These are phyloP conservation scores for Scenedesmus sp. DNA, from an alignment of 163 green algal genomes.

Conservation along the genomic window DNA sequence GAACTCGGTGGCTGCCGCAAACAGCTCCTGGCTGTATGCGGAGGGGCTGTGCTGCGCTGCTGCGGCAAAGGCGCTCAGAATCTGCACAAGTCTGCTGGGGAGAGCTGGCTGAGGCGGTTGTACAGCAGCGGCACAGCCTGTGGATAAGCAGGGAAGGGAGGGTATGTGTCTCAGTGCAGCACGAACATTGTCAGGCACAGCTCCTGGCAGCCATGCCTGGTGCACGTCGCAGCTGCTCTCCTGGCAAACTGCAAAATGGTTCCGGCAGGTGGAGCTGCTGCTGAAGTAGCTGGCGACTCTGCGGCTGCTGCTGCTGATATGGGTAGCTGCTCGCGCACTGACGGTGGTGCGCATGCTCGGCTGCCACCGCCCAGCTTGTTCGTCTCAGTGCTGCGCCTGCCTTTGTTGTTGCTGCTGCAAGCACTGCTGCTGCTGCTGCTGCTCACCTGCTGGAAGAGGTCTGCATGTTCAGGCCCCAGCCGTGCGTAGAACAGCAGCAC, in stretches of 20 bases:
- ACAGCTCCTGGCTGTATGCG: slow-evolving; percentile 55
- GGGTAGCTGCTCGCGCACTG: neutral
- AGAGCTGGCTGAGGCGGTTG: slow-evolving; percentile 20
- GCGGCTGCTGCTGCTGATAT: neutral
- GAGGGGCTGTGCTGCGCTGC: slow-evolving; percentile 26
- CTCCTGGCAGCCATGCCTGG: too few species aligned
- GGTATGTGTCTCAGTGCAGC: neutral
- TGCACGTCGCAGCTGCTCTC: too few species aligned
- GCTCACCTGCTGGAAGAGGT: slow-evolving; percentile 33
- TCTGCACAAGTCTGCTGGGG: neutral
- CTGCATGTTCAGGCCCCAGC: slow-evolving; percentile 34
- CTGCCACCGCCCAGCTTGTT: neutral
- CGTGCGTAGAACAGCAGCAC: slow-evolving; percentile 36
- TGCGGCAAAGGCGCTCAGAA: slow-evolving; percentile 34
- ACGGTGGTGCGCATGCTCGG: neutral
- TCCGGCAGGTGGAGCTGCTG: too few species aligned
- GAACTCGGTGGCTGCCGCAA: slow-evolving; percentile 52
- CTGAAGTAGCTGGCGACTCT: too few species aligned
- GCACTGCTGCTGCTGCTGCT: neutral
- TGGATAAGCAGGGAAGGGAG: neutral
- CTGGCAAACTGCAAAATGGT: too few species aligned
- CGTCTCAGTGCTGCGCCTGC: neutral
- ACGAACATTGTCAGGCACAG: neutral
- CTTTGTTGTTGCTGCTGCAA: neutral
- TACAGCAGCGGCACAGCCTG: slow-evolving; percentile 48